Base-by-base conservation (phyloP, 208 protist genomes). In the Leishmania lainsoni region DNA sequence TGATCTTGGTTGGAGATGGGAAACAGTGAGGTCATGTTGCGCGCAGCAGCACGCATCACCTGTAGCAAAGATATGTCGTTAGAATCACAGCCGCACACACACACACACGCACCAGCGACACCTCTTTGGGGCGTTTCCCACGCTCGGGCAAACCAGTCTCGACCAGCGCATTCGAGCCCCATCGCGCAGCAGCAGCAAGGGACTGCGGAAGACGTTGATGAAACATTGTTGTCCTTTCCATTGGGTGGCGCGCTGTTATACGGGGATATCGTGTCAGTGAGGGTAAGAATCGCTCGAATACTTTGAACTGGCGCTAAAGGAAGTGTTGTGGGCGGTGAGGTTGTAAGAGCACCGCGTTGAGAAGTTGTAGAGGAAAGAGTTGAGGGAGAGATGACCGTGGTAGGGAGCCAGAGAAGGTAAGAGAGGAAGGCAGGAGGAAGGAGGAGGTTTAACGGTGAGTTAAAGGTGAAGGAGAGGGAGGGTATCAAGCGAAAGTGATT, bases 121-220 rank as follows among this genome's bases (percentile, higher is more conserved):
- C 35, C 52, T 90, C 87, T 91, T 87, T 91, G 85, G 70, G 61
- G 88, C 88, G 88, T 91, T 91, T 91, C 88, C 88, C 88, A 87
- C 86, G 78, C 88, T 79, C 51, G 74, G 58, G 71, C 84, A 77
- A 81, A 92, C 75, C 79, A 66, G 68, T 70, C 48, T 81, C 68
- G 61, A 63, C 80, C 76, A 83, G 88, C 84, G 88, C 86, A 91
- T 90, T 90, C 84, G 70, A 91, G 89, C 88, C 81, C 29, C 76
- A 85, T 82, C 77, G 20, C 22, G 16, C 45, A 51, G 17, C 26
- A 51, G 17, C 26, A 66, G 39, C 35, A 63, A 17, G 16, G 42
- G 42, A 1, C 22, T 39, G 1, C 61, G 1, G 26, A 22, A 5
- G 29, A 22, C 10, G 10, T 20, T 14, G 52, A 20, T 56, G 52